Evolutionary conservation across 352 stramenopile species (phyloP).

Genomic region (Globisporangium acanthophoron): DNA sequence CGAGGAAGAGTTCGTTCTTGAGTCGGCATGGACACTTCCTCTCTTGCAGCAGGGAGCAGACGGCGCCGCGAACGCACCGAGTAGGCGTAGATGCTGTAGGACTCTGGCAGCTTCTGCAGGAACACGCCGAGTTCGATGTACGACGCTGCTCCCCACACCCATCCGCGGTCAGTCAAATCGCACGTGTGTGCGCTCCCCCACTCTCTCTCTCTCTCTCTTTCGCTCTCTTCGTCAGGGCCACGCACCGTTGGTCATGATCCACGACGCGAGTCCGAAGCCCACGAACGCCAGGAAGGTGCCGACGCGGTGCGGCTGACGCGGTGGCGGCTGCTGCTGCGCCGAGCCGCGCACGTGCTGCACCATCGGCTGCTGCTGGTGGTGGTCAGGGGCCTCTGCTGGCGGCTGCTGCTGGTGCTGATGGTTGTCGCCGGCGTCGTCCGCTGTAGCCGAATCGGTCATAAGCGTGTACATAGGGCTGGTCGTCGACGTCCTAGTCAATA

Average conservation of each 20-base stretch:
- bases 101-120: slow-evolving; percentile 49
- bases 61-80: slow-evolving; percentile 22
- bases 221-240: background rate
- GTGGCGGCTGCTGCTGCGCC: background rate
- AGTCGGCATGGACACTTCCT: too few relatives aligned
- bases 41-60: too few relatives aligned
- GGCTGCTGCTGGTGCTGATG: background rate
- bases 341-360: background rate
- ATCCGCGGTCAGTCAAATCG: background rate
- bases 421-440: too few relatives aligned
- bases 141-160: slow-evolving; percentile 12
- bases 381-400: background rate
- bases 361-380: background rate
- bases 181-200: background rate
- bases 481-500: too few relatives aligned
- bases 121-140: slow-evolving; percentile 61
- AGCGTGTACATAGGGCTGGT: background rate
- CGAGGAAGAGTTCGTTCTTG: too few relatives aligned
- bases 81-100: slow-evolving; percentile 66
- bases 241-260: slow-evolving; percentile 65
- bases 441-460: background rate
- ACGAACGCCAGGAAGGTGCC: slow-evolving; percentile 49
- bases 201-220: background rate
- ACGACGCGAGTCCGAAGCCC: slow-evolving; percentile 50
- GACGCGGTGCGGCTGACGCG: slow-evolving; percentile 8